phyloP scores from a whole-genome alignment of 768 basidiomycete species.

The Nevesoporus exiguus region DNA sequence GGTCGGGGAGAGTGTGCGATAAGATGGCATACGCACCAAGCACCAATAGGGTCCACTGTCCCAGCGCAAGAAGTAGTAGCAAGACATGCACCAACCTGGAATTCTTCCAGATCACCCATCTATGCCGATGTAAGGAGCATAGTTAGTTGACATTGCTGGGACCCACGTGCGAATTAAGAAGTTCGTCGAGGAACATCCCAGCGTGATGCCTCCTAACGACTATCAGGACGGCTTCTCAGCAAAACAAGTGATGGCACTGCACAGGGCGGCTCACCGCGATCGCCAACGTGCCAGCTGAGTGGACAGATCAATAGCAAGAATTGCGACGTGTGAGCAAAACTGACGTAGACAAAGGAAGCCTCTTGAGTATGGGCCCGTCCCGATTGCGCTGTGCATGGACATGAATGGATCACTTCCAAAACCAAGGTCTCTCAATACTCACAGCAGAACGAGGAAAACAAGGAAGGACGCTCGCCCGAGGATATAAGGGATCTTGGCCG shows the following conservation, averaged over 20 bases:
- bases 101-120: slow-evolving; percentile 27
- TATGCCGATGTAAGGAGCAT: background rate
- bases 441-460: slow-evolving; percentile 12
- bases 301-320: slow-evolving; percentile 1
- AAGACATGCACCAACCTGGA: slow-evolving; percentile 9
- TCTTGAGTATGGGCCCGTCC: background rate
- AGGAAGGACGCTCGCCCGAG: slow-evolving; percentile 14
- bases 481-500: slow-evolving; percentile 21
- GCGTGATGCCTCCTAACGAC: slow-evolving; percentile 3
- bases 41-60: slow-evolving; percentile 17
- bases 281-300: slow-evolving; percentile 1
- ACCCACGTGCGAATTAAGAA: slow-evolving; percentile 26
- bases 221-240: background rate
- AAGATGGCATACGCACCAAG: slow-evolving; percentile 4
- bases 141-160: background rate
- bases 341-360: slow-evolving; percentile 8
- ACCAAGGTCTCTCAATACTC: background rate
- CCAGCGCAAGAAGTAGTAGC: slow-evolving; percentile 13
- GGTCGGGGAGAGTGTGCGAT: background rate
- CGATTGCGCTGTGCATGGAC: slow-evolving; percentile 1
- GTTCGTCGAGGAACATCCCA: slow-evolving; percentile 24
- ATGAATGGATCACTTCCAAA: background rate
- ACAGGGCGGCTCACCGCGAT: slow-evolving; percentile 4
- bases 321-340: background rate
- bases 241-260: background rate